Conservation (phyloP, 345 rosid species). For the Melastoma malabathricum region DNA sequence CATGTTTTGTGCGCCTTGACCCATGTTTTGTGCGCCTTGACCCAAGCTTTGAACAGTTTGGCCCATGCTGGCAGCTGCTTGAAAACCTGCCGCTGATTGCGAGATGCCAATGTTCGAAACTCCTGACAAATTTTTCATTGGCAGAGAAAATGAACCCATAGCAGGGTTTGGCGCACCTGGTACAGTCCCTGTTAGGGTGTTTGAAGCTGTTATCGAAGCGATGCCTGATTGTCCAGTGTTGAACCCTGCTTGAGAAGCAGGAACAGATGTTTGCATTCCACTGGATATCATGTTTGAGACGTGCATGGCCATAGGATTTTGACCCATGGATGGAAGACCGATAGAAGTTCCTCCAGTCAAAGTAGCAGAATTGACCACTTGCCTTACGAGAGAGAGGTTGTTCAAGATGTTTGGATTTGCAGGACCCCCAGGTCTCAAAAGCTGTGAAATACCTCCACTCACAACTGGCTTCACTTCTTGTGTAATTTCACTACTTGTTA, state of each 20-base stretch:
- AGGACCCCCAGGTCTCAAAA: constrained; percentile 58
- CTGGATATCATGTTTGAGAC: constrained; percentile 94
- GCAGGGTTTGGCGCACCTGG: constrained; percentile 52
- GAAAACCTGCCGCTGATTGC: constrained; percentile 49
- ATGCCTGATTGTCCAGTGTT: constrained; percentile 64
- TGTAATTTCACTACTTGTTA: constrained; percentile 34
- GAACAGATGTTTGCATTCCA: constrained; percentile 73
- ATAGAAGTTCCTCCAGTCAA: constrained; percentile 80
- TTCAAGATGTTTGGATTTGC: constrained; percentile 86
- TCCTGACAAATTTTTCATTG: constrained; percentile 49
- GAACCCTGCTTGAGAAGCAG: constrained; percentile 60
- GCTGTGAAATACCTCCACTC: constrained; percentile 48
- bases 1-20: no score
- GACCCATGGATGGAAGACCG: constrained; percentile 59
- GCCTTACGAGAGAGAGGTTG: constrained; percentile 81
- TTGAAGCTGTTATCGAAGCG: constrained; percentile 49
- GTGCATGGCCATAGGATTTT: constrained; percentile 81
- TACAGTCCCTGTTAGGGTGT: constrained; percentile 47
- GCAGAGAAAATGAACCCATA: constrained; percentile 39
- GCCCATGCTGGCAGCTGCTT: constrained; percentile 38
- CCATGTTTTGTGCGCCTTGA: constrained; percentile 28
- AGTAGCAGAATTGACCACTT: constrained; percentile 79
- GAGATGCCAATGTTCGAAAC: constrained; percentile 62
- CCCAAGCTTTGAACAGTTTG: constrained; percentile 45
- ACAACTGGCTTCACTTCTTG: constrained; percentile 79